Evolutionary conservation across 2,329 filamentous ascomycete species (phyloP).

Genomic region (Penicillium sp.): DNA sequence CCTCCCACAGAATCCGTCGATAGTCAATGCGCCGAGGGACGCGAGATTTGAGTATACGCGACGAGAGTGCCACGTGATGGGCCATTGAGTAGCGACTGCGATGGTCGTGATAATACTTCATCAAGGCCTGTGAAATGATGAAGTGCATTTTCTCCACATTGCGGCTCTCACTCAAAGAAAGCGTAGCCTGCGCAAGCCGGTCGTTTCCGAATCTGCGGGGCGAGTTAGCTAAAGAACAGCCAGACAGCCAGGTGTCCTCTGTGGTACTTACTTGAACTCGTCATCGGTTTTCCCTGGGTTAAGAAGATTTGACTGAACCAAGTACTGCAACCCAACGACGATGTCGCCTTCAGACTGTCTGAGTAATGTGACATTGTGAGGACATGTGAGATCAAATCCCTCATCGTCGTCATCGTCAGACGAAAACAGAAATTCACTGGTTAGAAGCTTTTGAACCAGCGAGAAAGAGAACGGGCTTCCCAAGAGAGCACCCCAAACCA

Average conservation of each 20-base stretch:
- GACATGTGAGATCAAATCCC: conserved; percentile 43
- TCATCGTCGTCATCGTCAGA: conserved; percentile 45
- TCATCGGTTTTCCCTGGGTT: conserved; percentile 84
- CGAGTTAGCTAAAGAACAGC: conserved; percentile 15
- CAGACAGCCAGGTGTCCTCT: not conserved
- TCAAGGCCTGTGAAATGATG: conserved; percentile 79
- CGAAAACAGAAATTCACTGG: conserved; percentile 71
- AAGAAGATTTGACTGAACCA: conserved; percentile 80
- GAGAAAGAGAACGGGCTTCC: conserved; percentile 85
- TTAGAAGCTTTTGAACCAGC: conserved; percentile 76
- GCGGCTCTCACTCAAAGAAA: conserved; percentile 69
- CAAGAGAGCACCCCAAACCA: conserved; percentile 85
- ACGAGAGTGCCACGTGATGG: conserved; percentile 78
- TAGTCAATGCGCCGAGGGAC: conserved; percentile 69
- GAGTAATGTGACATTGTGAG: conserved; percentile 54
- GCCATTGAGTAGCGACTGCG: conserved; percentile 74
- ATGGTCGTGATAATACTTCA: conserved; percentile 71
- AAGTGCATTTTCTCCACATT: conserved; percentile 85
- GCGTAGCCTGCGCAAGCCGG: conserved; percentile 78
- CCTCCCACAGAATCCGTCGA: conserved; percentile 77
- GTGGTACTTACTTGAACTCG: conserved; percentile 63
- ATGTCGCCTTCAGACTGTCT: conserved; percentile 68
- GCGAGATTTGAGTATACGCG: conserved; percentile 73
- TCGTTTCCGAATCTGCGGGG: conserved; percentile 77
- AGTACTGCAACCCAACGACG: conserved; percentile 77